Percentiles rank a stretch among this genome's conserved stretches.
phyloP scores from a whole-genome alignment of 441 rosid genomes.

The Populus hybrid region DNA sequence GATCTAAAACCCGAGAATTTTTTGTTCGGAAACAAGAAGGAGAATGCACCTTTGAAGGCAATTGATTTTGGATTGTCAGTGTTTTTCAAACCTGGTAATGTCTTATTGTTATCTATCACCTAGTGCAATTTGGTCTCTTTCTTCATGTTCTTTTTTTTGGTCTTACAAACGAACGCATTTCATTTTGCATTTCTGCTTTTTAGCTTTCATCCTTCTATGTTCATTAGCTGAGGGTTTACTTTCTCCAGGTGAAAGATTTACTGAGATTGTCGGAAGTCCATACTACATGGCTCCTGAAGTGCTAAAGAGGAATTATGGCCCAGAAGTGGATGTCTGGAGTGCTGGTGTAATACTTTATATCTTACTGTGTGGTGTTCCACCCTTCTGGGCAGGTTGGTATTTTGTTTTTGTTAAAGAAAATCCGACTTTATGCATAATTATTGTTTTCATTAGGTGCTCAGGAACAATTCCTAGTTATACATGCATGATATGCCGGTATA shows the following conservation, averaged over 20 bases:
- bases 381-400: constrained; percentile 93
- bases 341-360: constrained; percentile 63
- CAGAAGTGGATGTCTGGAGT: constrained; percentile 93
- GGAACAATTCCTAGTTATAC: background rate
- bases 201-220: background rate
- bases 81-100: constrained; percentile 80
- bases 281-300: constrained; percentile 42
- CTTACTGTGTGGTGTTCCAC: constrained; percentile 63
- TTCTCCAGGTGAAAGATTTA: constrained; percentile 65
- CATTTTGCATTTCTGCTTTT: background rate
- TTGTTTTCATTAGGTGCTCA: background rate
- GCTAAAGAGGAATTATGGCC: constrained; percentile 74
- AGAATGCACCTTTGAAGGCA: constrained; percentile 68
- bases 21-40: constrained; percentile 84
- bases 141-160: too few species aligned
- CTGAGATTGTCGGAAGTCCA: constrained; percentile 96
- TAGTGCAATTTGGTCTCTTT: background rate
- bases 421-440: background rate
- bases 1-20: constrained; percentile 97
- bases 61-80: constrained; percentile 93
- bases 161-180: background rate
- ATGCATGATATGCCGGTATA: background rate
- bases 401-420: constrained; percentile 7
- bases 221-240: background rate
- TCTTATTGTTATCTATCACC: constrained; percentile 1